Base-by-base conservation (phyloP, 495 filamentous ascomycete species). In the Lasiosphaeris hirsuta region DNA sequence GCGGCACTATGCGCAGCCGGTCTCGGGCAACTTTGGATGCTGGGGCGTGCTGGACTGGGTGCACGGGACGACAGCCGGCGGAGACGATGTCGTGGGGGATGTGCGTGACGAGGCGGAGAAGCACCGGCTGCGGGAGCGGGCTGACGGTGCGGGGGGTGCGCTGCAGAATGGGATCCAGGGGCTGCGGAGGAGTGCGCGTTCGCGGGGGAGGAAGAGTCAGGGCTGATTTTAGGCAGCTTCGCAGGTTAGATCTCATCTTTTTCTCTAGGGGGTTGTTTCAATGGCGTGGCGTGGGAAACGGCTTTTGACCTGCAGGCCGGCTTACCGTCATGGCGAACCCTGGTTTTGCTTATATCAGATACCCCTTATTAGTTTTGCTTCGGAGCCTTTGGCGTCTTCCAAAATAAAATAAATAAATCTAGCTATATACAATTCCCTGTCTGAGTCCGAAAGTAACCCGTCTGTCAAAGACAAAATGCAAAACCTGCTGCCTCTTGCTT, bases 21-120 rank as follows among this genome's bases (percentile, higher is more conserved):
- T 79, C 23, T 33, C 34, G 18, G 89, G 90, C 0, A 96, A 96
- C 61, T 96, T 81, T 64, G 88, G 86, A 0, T 79, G 84, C 9
- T 89, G 86, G 81, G 91, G 91, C 1, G 59, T 96, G 7, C 37
- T 93, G 60, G 92, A 97, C 69, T 90, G 87, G 83, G 46, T 84
- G 0, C 75, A 79, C 63, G 88, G 88, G n/a, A 92, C 91, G 3
- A 83, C 76, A 10, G 64, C 86, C 13, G 79, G 76, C 4, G 79
- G 80, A 64, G 75, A 81, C 63, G 75, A 83, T 8, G 75, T 84
- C 17, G 74, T 86, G 23, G 77, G 83, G 58, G 72, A 84, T 37
- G 73, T 75, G 30, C 69, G 71, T 33, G 73, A 76, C 1, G 84
- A 88, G 70, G 82, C 79, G 10, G 78, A 80, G 46, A 83, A 85